phyloP scores from a whole-genome alignment of 2,329 filamentous ascomycete genomes.

The Neofusicoccum cordaticola region DNA sequence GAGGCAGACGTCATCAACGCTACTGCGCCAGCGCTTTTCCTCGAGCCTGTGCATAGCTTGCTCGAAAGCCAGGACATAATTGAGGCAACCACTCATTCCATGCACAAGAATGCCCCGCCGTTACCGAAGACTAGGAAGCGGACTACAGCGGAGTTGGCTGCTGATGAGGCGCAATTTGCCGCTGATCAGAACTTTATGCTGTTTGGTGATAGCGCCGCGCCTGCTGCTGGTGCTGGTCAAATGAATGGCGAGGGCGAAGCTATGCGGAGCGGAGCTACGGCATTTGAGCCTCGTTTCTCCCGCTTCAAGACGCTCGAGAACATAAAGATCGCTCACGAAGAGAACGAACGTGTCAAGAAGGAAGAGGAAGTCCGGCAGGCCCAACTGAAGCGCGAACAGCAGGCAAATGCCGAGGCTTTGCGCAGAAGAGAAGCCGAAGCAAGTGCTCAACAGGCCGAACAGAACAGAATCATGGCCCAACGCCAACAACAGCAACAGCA shows the following conservation, averaged over 20 bases:
- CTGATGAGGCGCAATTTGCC: conserved; percentile 87
- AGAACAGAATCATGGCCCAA: conserved; percentile 21
- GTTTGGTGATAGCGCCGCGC: conserved; percentile 78
- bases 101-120: conserved; percentile 73
- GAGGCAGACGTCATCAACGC: conserved; percentile 74
- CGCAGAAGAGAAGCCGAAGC: conserved; percentile 19
- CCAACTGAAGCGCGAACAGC: conserved; percentile 26
- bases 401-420: conserved; percentile 16
- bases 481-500: conserved; percentile 22
- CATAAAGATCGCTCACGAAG: conserved; percentile 73
- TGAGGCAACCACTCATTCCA: conserved; percentile 69
- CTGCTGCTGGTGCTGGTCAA: conserved; percentile 54
- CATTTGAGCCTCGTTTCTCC: conserved; percentile 83
- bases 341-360: conserved; percentile 58
- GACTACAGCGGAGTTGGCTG: conserved; percentile 90
- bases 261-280: conserved; percentile 60
- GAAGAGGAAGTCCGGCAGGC: conserved; percentile 55
- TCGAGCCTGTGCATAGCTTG: conserved; percentile 70
- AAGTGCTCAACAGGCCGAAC: conserved; percentile 21
- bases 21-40: conserved; percentile 69
- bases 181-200: conserved; percentile 92
- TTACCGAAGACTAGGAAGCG: conserved; percentile 87
- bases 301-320: conserved; percentile 88
- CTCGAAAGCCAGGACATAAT: conserved; percentile 71
- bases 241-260: conserved; percentile 66